Conservation (phyloP, 2,329 filamentous ascomycete species). For the Fonsecaea multimorphosa region DNA sequence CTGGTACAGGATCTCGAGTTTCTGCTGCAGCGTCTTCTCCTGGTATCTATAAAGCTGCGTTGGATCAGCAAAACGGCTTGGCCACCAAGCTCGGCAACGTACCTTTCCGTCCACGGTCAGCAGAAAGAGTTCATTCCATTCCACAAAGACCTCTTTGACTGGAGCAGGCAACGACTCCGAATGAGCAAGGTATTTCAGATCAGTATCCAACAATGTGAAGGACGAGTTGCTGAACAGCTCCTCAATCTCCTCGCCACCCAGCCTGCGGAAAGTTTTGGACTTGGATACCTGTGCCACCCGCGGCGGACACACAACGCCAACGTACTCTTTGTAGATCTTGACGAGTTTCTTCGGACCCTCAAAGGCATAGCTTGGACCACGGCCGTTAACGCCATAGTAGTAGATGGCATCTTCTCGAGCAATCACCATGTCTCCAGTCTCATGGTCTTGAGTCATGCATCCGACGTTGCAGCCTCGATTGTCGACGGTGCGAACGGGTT, state of each 20-base stretch:
- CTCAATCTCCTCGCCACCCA: slow-evolving; percentile 74
- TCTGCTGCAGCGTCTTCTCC: slow-evolving; percentile 87
- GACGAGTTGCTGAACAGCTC: slow-evolving; percentile 84
- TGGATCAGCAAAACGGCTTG: slow-evolving; percentile 38
- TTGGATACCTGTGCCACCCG: slow-evolving; percentile 60
- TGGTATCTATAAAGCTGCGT: slow-evolving; percentile 80
- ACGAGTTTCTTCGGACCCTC: slow-evolving; percentile 88
- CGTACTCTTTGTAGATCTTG: slow-evolving; percentile 80
- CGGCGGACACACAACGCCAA: slow-evolving; percentile 83
- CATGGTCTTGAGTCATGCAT: slow-evolving; percentile 87
- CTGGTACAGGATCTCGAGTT: slow-evolving; percentile 91
- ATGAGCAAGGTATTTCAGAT: slow-evolving; percentile 87
- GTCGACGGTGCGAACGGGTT: slow-evolving; percentile 85
- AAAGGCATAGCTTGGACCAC: slow-evolving; percentile 87
- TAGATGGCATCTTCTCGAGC: slow-evolving; percentile 95
- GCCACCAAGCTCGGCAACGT: slow-evolving; percentile 38
- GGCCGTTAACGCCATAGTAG: slow-evolving; percentile 83
- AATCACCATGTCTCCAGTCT: slow-evolving; percentile 85
- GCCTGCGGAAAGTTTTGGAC: slow-evolving; percentile 70
- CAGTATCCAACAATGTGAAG: slow-evolving; percentile 89
- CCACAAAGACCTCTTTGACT: slow-evolving; percentile 77
- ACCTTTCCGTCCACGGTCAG: slow-evolving; percentile 91
- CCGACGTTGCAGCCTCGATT: slow-evolving; percentile 90
- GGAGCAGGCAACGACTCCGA: slow-evolving; percentile 83
- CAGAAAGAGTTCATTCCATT: slow-evolving; percentile 93